Conservation (phyloP, 2,329 filamentous ascomycete species). For the Aspergillus pseudoglaucus region DNA sequence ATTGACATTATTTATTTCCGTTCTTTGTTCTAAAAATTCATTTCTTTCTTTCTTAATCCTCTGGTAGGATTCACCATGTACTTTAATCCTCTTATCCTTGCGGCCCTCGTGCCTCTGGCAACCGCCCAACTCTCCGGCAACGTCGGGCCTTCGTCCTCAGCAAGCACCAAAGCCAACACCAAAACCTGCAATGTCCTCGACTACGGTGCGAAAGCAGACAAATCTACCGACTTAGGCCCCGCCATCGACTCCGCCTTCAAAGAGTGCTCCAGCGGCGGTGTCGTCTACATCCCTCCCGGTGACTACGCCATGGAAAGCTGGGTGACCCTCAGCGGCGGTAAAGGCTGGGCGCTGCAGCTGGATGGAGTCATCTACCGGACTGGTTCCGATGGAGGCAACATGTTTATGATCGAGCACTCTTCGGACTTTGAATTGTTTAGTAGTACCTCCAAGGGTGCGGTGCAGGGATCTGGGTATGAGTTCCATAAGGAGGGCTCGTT, state of each 20-base stretch:
- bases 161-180: conserved; percentile 5
- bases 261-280: conserved; percentile 47
- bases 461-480: conserved; percentile 49
- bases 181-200: conserved; percentile 46
- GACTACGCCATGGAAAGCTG: conserved; percentile 47
- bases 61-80: conserved; percentile 4
- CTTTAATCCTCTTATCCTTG: conserved; percentile 1
- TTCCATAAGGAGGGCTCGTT: conserved; percentile 38
- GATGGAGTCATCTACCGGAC: conserved; percentile 50
- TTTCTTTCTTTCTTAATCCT: neutral
- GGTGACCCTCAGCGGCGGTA: conserved; percentile 44
- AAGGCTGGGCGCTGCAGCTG: conserved; percentile 46
- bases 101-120: conserved; percentile 4
- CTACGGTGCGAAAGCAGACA: conserved; percentile 48
- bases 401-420: conserved; percentile 47
- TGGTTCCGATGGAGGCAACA: conserved; percentile 46
- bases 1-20: neutral
- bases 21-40: neutral
- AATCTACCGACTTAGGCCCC: conserved; percentile 46
- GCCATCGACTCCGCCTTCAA: conserved; percentile 44
- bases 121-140: conserved; percentile 10
- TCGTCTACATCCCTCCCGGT: conserved; percentile 45
- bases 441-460: conserved; percentile 45
- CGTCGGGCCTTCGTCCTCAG: conserved; percentile 9
- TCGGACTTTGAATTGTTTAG: conserved; percentile 51